Evolutionary conservation across 345 rosid species (phyloP), one percentile per base, ranked within the genome.

Genomic region (Pugionium dolabratum): DNA sequence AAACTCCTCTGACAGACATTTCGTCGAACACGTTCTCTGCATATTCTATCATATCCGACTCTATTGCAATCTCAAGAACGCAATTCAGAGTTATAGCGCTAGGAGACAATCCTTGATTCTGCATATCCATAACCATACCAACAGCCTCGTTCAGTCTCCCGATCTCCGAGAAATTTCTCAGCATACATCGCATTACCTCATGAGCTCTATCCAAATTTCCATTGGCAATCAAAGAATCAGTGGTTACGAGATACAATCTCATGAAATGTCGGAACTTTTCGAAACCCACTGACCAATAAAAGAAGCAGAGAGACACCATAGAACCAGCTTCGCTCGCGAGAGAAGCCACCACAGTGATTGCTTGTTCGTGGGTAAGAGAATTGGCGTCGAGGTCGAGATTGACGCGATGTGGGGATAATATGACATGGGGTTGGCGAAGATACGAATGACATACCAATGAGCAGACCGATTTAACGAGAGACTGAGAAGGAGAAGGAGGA

Each of bases 301-400:
- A 92, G 87, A 92, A 92, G 59, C 87, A 65, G 26, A 90, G 66
- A 1, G 98, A 84, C 64, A 85, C 97, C 88, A 90, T 82, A 0
- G 97, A 84, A 32, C 98, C 97, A 0, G 83, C 85, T 76, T 90
- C 94, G 41, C 67, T 70, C 25, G 88, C 90, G 34, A 92, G 87
- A 4, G 84, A 85, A 62, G 98, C 90, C 33, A 87, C 91, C 4
- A 85, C 71, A 1, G 87, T 84, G 9, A 87, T 76, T n/a, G 82
- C 86, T 54, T 92, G 91, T 32, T 92, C 98, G 40, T 70, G 86
- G 57, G 82, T 82, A 58, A 92, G 68, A 66, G 91, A 82, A 9
- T 75, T 77, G 0, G 74, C 71, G 53, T 78, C 45, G 41, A 86
- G 29, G 25, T 68, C 50, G 49, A 82, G 89, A 39, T 58, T 59